Base-by-base conservation (phyloP, 768 basidiomycete species). In the Suillus subalutaceus region DNA sequence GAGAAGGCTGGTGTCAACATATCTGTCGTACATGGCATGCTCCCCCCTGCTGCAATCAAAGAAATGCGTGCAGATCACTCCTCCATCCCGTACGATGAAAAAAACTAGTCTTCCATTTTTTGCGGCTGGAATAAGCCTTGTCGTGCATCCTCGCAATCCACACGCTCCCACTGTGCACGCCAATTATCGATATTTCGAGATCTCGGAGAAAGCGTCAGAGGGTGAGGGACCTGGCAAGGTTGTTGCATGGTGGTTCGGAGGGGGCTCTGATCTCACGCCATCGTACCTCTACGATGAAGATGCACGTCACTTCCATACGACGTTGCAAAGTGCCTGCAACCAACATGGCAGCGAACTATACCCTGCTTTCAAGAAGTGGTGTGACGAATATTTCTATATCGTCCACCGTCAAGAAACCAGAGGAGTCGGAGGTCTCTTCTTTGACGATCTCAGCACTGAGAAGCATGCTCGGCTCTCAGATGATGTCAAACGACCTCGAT, bases 1-100 rank as follows among this genome's bases (percentile, higher is more conserved):
- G 97, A 99, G 78, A 99, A 99, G 77, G 97, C 92, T 4, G 97
- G 97, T 1, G 94, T 98, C 57, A 98, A 97, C 80, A 91, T 97
- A 72, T 94, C 92, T 9, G 83, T 98, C 74, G 93, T 99, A 1
- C 88, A 98, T 72, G 96, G 96, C 30, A 81, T 80, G 26, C 88
- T 99, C 5, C 93, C 96, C 1, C 95, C 95, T 0, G 81, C 90
- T 38, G 97, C 95, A 6, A 91, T 98, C 75, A 88, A 88, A 73
- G 92, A 97, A 81, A 99, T 99, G 97, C 86, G 93, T 62, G 92
- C 94, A 43, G 93, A 99, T 78, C 97, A 99, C 74, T 81, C 84
- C 52, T 86, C 88, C 32, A 84, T 94, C 71, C 89, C 91, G 1
- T 85, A 88, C 67, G 77, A 89, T 65, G 79, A 81, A 60, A 80